A percentile compares a stretch with the other conserved stretches of the same genome.
Conservation (phyloP, 108 stramenopile species). For the Fistulifera solaris region DNA sequence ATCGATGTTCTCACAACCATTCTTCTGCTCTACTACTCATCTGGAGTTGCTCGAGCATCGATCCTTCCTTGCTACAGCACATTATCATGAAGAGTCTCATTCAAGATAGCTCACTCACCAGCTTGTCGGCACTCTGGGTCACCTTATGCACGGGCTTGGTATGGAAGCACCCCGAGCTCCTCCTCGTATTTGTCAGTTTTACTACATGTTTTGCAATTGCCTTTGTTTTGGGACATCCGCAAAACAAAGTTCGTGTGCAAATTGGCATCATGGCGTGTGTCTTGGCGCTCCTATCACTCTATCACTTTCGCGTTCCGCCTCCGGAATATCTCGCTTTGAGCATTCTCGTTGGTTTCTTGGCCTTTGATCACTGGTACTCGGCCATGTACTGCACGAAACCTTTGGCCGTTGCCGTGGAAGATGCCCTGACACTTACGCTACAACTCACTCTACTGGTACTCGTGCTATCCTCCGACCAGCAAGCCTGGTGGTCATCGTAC, state of each 20-base stretch:
- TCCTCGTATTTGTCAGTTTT: constrained; percentile 11
- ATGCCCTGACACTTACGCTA: constrained; percentile 13
- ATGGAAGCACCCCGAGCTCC: constrained; percentile 3
- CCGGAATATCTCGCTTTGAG: constrained; percentile 7
- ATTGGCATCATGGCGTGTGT: constrained; percentile 5
- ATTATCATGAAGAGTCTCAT: too few relatives aligned
- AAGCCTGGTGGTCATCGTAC: not conserved
- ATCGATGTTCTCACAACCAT: too few relatives aligned
- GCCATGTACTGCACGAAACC: not conserved
- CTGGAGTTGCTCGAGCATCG: too few relatives aligned
- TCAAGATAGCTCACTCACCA: too few relatives aligned
- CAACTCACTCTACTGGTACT: not conserved
- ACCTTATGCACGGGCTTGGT: constrained; percentile 12
- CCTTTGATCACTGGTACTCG: constrained; percentile 16
- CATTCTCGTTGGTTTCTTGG: constrained; percentile 10
- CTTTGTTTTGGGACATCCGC: too few relatives aligned
- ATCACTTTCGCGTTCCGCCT: not conserved
- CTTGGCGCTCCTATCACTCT: not conserved
- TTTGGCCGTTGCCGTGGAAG: not conserved
- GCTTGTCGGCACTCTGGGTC: constrained; percentile 8
- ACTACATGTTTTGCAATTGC: not conserved
- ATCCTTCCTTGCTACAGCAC: too few relatives aligned
- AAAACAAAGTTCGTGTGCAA: too few relatives aligned
- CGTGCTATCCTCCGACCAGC: too few relatives aligned
- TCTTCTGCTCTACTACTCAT: too few relatives aligned